phyloP scores from a whole-genome alignment of 768 basidiomycete species.

The Boletus vinaceobasis region DNA sequence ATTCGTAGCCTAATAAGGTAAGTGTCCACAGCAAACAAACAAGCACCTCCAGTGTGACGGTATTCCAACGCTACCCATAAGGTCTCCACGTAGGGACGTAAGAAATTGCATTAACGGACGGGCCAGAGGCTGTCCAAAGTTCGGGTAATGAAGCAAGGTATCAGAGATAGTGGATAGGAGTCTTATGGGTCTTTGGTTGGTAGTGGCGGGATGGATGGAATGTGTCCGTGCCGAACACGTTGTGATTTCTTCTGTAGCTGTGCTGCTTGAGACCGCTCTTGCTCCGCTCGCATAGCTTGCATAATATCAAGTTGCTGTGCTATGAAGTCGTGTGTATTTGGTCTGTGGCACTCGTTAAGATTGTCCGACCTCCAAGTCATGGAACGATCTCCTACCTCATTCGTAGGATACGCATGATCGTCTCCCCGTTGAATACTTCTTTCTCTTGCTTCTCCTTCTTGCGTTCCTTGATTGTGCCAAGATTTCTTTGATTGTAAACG shows the following conservation, averaged over 20 bases:
- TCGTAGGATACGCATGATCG: conserved; percentile 89
- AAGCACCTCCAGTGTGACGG: not conserved
- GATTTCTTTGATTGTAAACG: conserved; percentile 87
- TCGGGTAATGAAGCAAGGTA: conserved; percentile 27
- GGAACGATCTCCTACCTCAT: conserved; percentile 68
- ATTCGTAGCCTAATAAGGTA: conserved; percentile 12
- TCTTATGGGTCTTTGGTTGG: conserved; percentile 22
- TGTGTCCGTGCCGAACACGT: conserved; percentile 41
- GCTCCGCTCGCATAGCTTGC: conserved; percentile 77
- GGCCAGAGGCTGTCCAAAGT: conserved; percentile 1
- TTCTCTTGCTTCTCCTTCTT: conserved; percentile 86
- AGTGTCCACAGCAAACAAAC: conserved; percentile 14
- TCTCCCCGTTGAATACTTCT: conserved; percentile 76
- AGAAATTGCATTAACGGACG: not conserved
- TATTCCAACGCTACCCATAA: conserved; percentile 1
- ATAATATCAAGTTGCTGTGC: conserved; percentile 82
- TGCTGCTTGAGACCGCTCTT: conserved; percentile 67
- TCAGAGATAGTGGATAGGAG: conserved; percentile 9
- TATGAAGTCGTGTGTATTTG: conserved; percentile 82
- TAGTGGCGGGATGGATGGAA: conserved; percentile 28
- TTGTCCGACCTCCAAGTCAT: not conserved
- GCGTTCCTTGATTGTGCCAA: conserved; percentile 92
- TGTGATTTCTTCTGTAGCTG: conserved; percentile 56
- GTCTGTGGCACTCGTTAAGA: conserved; percentile 39
- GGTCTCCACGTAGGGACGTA: conserved; percentile 6